These are phyloP conservation scores for Globisporangium paroecandrum DNA, from an alignment of 352 stramenopile genomes.

Conservation along the genomic window DNA sequence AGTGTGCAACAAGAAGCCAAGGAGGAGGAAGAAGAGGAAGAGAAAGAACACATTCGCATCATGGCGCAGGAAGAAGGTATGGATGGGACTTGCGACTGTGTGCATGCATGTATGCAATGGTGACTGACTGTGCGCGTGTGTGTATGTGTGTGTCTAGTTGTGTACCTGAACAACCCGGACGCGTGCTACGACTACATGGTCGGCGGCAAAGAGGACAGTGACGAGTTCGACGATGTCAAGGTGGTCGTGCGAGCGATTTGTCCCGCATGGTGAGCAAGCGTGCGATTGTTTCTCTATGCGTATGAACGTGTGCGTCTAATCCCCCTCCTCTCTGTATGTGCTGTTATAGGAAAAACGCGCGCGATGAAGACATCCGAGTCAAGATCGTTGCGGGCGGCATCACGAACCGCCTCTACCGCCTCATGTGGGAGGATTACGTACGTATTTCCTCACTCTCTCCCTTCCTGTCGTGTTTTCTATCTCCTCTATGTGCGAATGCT, in stretches of 20 bases:
- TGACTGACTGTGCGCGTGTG: background rate
- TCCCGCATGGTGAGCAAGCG: constrained; percentile 39
- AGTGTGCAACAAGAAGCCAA: constrained; percentile 16
- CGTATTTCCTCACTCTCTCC: background rate
- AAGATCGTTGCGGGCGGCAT: constrained; percentile 90
- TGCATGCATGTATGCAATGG: background rate
- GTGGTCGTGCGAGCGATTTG: constrained; percentile 69
- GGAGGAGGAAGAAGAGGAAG: constrained; percentile 15
- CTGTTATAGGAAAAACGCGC: constrained; percentile 38
- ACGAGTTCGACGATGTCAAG: constrained; percentile 85
- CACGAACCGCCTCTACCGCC: constrained; percentile 91
- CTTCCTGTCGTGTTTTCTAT: background rate
- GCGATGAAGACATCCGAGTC: constrained; percentile 64
- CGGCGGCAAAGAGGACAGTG: constrained; percentile 48
- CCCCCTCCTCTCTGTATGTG: background rate
- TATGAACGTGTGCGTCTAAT: background rate
- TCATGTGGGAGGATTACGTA: constrained; percentile 65
- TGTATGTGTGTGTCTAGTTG: constrained; percentile 29
- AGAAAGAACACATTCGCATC: constrained; percentile 1
- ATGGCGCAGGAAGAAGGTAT: constrained; percentile 14
- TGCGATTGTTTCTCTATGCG: background rate
- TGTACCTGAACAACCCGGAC: constrained; percentile 81
- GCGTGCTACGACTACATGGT: constrained; percentile 71
- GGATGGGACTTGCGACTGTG: background rate
- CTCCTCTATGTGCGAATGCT: background rate